These are phyloP conservation scores for Kockovaella imperatae DNA, from an alignment of 768 basidiomycete species.

Conservation along the genomic window DNA sequence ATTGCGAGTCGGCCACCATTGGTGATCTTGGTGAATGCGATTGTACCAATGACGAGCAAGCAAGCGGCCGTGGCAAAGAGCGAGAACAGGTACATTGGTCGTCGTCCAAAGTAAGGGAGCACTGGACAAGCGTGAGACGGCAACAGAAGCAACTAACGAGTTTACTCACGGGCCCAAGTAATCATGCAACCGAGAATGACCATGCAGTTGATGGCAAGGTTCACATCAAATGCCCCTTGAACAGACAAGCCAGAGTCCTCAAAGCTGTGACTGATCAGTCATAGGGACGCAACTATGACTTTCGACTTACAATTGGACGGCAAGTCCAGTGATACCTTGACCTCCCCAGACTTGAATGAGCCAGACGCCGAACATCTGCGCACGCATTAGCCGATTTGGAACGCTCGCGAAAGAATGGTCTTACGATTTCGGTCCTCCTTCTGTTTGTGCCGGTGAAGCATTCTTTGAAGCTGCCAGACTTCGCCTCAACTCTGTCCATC, in stretches of 20 bases:
- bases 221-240: no score
- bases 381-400: background rate
- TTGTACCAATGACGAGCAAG: no score
- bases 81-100: no score
- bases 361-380: constrained; percentile 6
- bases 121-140: constrained; percentile 36
- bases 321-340: constrained; percentile 4
- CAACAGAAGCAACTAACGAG: constrained; percentile 21
- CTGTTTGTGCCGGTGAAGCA: constrained; percentile 8
- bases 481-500: constrained; percentile 6
- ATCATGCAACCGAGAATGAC: constrained; percentile 34
- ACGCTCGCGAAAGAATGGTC: background rate
- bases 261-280: no score
- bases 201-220: constrained; percentile 30
- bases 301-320: constrained; percentile 10
- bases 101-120: no score
- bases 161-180: constrained; percentile 24
- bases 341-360: constrained; percentile 5
- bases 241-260: no score
- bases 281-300: no score
- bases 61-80: no score
- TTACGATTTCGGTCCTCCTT: constrained; percentile 7
- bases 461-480: constrained; percentile 6
- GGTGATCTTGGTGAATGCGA: constrained; percentile 26
- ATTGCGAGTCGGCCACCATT: constrained; percentile 6